Base-by-base conservation (phyloP, 2,329 filamentous ascomycete genomes). In the Seiridium unicorne region DNA sequence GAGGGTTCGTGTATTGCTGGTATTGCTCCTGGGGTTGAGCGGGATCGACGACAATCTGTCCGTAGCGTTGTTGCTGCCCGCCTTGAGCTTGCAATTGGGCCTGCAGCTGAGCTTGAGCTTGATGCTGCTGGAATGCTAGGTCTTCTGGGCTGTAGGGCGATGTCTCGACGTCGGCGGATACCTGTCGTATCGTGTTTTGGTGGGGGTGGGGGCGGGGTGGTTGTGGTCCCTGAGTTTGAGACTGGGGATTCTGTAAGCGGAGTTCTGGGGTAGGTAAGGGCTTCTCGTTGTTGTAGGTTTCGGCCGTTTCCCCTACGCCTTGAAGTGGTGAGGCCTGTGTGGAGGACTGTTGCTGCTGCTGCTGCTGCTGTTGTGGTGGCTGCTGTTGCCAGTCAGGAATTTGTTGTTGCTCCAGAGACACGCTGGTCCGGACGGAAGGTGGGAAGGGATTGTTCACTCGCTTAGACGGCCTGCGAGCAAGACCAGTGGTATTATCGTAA, bases 401-500 rank as follows among this genome's bases (percentile, higher is more conserved):
- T 55, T 60, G 59, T 42, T 62, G 55, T 40, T 65, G 64, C 34
- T 62, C 58, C 58, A 47, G 65, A 64, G 61, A 51, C 56, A 64
- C 35, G 63, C 72, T 75, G 42, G 79, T 80, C 68, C 77, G 77
- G 64, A 81, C 65, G 66, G 73, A 68, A 65, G 75, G 70, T 31
- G 78, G 76, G 60, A 70, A 66, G 59, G 72, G 72, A 63, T 81
- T 78, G 79, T 82, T 83, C 70, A 82, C 74, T 68, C 84, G 79
- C 76, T 85, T 87, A 49, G 86, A 88, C 38, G 81, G 78, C 65
- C 83, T 78, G 64, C 84, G 84, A 64, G 73, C 77, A 53, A 86
- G 72, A 55, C 79, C 79, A 53, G 73, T 65, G 61, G 76, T 77
- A 68, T 81, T 82, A 68, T 83, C 81, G 77, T 84, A 81, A 57